Percentiles rank a stretch among this genome's conserved stretches.
Evolutionary conservation across 2,329 filamentous ascomycete genomes (phyloP).

Genomic region (Alternaria sp.): DNA sequence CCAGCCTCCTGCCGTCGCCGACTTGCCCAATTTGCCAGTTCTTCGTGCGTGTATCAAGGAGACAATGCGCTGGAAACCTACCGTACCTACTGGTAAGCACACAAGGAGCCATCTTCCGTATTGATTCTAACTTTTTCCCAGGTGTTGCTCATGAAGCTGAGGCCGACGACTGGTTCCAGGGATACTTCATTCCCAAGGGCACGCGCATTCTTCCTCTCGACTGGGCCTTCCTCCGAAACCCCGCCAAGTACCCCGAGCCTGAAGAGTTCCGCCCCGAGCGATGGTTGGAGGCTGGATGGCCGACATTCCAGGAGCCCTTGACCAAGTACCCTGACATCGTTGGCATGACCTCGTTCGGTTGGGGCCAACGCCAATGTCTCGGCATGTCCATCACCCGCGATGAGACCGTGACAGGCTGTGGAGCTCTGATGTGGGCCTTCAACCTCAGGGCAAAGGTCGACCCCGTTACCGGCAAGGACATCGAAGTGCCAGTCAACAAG

Average conservation of each 20-base stretch:
- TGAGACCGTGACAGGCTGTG: constrained; percentile 59
- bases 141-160: constrained; percentile 61
- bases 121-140: constrained; percentile 20
- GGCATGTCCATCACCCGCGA: constrained; percentile 68
- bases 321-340: constrained; percentile 68
- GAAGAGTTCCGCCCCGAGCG: constrained; percentile 68
- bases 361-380: constrained; percentile 67
- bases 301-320: constrained; percentile 70
- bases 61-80: constrained; percentile 55
- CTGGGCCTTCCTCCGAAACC: constrained; percentile 53
- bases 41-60: constrained; percentile 57
- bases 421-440: constrained; percentile 57
- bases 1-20: constrained; percentile 40
- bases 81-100: constrained; percentile 51
- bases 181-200: constrained; percentile 59
- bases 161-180: constrained; percentile 58
- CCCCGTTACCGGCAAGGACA: constrained; percentile 48
- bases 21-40: constrained; percentile 52
- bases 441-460: constrained; percentile 58
- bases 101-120: constrained; percentile 16
- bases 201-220: constrained; percentile 47
- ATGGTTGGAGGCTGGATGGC: constrained; percentile 68
- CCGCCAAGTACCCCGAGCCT: constrained; percentile 66
- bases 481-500: constrained; percentile 57
- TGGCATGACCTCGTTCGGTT: constrained; percentile 70